These are phyloP conservation scores for Auriculariales sp. DNA, from an alignment of 768 basidiomycete genomes.

Conservation along the genomic window DNA sequence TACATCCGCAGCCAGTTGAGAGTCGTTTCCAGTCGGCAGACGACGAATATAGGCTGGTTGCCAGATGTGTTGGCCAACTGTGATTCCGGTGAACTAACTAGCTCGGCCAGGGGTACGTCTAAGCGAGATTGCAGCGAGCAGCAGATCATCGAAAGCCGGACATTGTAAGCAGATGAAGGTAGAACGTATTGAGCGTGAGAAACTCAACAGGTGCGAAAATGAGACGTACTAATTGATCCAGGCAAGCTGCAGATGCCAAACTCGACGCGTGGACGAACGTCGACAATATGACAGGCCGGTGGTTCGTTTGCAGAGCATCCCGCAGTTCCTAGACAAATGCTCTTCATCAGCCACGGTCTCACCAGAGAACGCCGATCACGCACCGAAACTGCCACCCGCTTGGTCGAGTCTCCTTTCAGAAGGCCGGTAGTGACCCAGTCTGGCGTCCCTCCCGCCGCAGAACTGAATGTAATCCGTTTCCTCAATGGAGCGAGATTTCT, in stretches of 20 bases:
- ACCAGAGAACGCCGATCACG: background rate
- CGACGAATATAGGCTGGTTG: slow-evolving; percentile 30
- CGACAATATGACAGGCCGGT: slow-evolving; percentile 33
- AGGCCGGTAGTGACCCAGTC: slow-evolving; percentile 51
- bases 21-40: slow-evolving; percentile 88
- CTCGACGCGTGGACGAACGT: slow-evolving; percentile 67
- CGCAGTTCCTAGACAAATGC: slow-evolving; percentile 32
- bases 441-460: slow-evolving; percentile 59
- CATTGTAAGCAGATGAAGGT: too few species aligned
- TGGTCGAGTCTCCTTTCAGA: slow-evolving; percentile 15
- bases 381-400: slow-evolving; percentile 33
- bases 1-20: slow-evolving; percentile 69
- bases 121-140: slow-evolving; percentile 1
- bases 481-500: slow-evolving; percentile 30
- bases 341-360: too few species aligned
- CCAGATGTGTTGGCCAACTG: slow-evolving; percentile 20
- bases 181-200: background rate
- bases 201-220: background rate
- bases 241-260: slow-evolving; percentile 79
- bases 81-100: slow-evolving; percentile 45
- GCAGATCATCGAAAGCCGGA: too few species aligned
- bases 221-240: slow-evolving; percentile 50
- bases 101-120: slow-evolving; percentile 63
- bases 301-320: slow-evolving; percentile 18
- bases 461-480: slow-evolving; percentile 72